Evolutionary conservation across 1,284 basidiomycete genomes (phyloP), one percentile per base, ranked within the genome.

Genomic region (Boletus subluridellus): DNA sequence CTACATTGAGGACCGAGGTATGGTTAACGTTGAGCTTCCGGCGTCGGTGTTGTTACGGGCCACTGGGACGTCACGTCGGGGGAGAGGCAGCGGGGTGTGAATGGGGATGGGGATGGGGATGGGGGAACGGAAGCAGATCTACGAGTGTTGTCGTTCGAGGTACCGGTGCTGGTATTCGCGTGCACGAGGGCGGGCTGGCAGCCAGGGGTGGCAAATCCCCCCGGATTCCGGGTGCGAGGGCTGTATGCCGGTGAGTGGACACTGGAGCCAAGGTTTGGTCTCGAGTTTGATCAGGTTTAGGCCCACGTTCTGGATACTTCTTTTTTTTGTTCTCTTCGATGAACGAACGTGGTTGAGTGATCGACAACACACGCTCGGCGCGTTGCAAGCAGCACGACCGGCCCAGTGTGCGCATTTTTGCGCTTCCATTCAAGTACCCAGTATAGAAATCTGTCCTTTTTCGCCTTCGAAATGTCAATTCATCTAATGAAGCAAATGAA

Each of bases 141-240:
- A 9, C 47, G 46, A 0, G 45, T 26, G 4, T 17, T 61, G 4
- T 67, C 63, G 39, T 65, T 68, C 34, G 38, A 8, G 30, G 30
- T 1, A 30, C 30, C 9, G 8, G 5, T 30, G 30, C 30, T 8
- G 8, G 30, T 30, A 35, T 70, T 70, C n/a, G 57, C 59, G 12
- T 70, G 66, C 37, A 63, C 63, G 10, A 52, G 63, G 39, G 61
- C 62, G n/a, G 68, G 65, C 9, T 37, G 21, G 21, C 21, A 15
- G 26, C 65, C 59, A 2, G 57, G 65, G 2, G 50, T 65, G 9
- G 30, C 30, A 30, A 30, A 30, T 30, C 30, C 30, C 4, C 41
- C 52, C 0, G 59, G 65, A 69, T 68, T 26, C 68, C 59, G 2
- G 65, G 64, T 4, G 66, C 62, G 52, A 64, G 65, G 46, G 65